Percentiles rank a stretch among this genome's conserved stretches.
Evolutionary conservation across 2,329 filamentous ascomycete species (phyloP).

Genomic region (Bipolaris bicolor): DNA sequence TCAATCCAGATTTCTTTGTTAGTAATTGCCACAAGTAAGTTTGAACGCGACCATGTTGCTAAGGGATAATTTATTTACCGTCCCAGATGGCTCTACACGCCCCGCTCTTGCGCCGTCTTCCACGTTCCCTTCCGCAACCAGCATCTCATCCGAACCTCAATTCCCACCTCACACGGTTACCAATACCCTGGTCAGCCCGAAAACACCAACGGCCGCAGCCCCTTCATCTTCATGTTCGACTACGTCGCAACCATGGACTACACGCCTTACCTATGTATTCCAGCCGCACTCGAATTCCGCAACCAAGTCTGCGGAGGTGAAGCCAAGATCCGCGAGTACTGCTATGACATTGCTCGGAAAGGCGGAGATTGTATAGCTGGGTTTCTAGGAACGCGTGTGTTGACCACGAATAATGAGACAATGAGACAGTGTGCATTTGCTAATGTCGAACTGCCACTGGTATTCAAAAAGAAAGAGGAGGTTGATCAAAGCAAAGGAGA

Average conservation of each 20-base stretch:
- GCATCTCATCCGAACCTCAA: neutral
- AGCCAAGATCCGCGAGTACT: neutral
- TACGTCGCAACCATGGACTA: neutral
- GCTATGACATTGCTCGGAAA: neutral
- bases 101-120: neutral
- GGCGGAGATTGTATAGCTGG: neutral
- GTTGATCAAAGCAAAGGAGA: neutral
- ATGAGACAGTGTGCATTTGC: neutral
- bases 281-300: neutral
- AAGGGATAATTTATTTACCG: neutral
- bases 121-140: neutral
- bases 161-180: neutral
- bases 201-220: neutral
- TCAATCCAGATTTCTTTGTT: neutral
- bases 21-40: constrained; percentile 1
- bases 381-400: neutral
- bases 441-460: neutral
- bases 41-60: too few relatives aligned
- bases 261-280: neutral
- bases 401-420: neutral
- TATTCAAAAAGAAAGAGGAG: neutral
- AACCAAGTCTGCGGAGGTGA: neutral
- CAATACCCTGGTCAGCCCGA: neutral
- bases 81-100: neutral
- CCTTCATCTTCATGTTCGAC: neutral